Evolutionary conservation across 1,139 yeast genomes (phyloP), one percentile per base, ranked within the genome.

Genomic region (Kurtzmaniella quercitrusa): DNA sequence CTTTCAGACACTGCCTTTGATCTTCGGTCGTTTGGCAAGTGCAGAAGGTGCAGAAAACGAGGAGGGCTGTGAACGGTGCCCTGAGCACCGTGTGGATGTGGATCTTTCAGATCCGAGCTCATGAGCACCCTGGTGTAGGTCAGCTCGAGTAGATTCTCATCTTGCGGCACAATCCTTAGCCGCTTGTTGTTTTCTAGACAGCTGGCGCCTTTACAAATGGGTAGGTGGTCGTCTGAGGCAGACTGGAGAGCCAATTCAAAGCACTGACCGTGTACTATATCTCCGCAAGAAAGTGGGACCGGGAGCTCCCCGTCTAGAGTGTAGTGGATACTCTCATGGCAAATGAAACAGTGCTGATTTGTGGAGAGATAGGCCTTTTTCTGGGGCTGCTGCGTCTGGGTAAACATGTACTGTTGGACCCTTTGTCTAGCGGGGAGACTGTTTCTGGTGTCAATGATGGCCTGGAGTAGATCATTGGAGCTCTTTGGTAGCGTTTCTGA

Each of bases 171-270:
- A 19, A 46, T 45, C n/a, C 39, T 36, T 11, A 33, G 21, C 3
- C 23, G 31, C 1, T 33, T 31, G 9, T 21, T 41, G n/a, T 34
- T 24, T 21, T 21, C 5, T 12, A 14, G 16, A 37, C 57, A 53
- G 11, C 40, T 41, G 3, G 34, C 33, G 3, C 56, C 57, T 15
- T 39, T 42, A 38, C 58, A 55, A 16, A 12, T 27, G 3, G 54
- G 51, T 23, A 55, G 45, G 10, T 43, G 37, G 25, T 41, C 47
- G 14, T 15, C 31, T 34, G 15, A 15, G 11, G 25, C 27, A 15
- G 14, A 19, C 9, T 25, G 34, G 3, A 43, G 9, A 5, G 40
- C n/a, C 14, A 37, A 14, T 10, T 23, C 31, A n/a, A 44, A 39
- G 19, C 46, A 44, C 17, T 41, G 40, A 2, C 40, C 46, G 29